Evolutionary conservation across 345 rosid genomes (phyloP), one percentile per base, ranked within the genome.

Genomic region (Murraya koenigii): DNA sequence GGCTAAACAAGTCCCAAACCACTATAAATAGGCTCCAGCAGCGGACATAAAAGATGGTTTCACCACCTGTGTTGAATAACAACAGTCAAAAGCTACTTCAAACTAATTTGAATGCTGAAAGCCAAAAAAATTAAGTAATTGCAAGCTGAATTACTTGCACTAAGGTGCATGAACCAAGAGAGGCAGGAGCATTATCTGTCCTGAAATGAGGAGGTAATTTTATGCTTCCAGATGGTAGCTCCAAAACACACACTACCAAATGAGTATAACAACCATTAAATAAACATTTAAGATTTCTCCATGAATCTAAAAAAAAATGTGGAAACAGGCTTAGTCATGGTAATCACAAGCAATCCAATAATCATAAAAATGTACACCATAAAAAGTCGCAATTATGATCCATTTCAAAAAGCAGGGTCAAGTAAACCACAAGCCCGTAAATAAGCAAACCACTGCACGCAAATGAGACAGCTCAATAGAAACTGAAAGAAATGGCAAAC

Each of bases 1-100:
- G 33, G 61, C 47, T 75, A 75, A 72, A 72, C 23, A 28, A 13
- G 17, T 71, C 64, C 64, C 26, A 54, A 35, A 44, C 75, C 64
- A 71, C 64, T 71, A 55, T 49, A 71, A 19, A 58, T 2, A 71
- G 11, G 47, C 56, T 73, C 67, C 67, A 39, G 25, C 35, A 59
- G 23, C 36, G 66, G 55, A 59, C 55, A 72, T 9, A 11, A 38
- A 36, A 58, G 35, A 72, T 23, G 56, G 20, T 59, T 73, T 73
- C 66, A 60, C 39, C 67, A 59, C 54, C 36, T 73, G 55, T 73
- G 55, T 26, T 41, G 38, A 74, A 39, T 26, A 41, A 26, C 69
- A 26, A 66, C 30, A 63, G 32, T 64, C 70, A 75, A 74, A 74
- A 22, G 66, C 61, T 25, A 75, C 25, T 10, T 38, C 41, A 49